Conservation (phyloP, 495 filamentous ascomycete genomes). For the Terfezia boudieri region DNA sequence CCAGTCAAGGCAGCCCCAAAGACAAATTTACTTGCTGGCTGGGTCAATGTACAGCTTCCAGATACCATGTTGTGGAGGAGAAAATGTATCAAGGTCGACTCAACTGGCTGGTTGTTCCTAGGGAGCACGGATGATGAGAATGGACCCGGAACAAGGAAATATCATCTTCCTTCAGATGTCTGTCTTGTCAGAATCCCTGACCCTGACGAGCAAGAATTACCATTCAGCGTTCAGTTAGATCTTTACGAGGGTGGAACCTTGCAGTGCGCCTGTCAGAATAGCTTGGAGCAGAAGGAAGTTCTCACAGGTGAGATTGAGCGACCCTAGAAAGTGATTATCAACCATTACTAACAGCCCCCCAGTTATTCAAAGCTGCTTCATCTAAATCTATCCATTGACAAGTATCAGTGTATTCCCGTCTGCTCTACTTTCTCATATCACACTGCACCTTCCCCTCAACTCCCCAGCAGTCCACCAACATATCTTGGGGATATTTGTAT, state of each 20-base stretch:
- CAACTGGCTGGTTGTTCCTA: conserved; percentile 15
- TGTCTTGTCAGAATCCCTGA: conserved; percentile 15
- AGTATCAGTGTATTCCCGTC: too few species aligned
- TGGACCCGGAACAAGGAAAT: conserved; percentile 14
- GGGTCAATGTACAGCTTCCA: conserved; percentile 19
- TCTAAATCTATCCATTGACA: too few species aligned
- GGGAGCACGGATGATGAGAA: conserved; percentile 18
- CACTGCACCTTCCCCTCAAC: too few species aligned
- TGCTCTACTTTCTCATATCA: too few species aligned
- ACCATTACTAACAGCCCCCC: too few species aligned
- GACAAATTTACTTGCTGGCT: conserved; percentile 15
- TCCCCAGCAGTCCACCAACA: too few species aligned
- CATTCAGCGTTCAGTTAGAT: conserved; percentile 16
- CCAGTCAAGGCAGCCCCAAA: conserved; percentile 5
- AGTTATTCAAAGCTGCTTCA: too few species aligned
- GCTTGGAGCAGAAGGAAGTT: conserved; percentile 17
- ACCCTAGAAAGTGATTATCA: too few species aligned
- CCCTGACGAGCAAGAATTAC: conserved; percentile 19
- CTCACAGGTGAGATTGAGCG: conserved; percentile 3
- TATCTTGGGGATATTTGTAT: too few species aligned
- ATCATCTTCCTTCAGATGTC: conserved; percentile 14
- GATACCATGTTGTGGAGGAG: conserved; percentile 20
- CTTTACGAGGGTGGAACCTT: conserved; percentile 15
- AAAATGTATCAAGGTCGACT: conserved; percentile 17
- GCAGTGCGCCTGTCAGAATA: conserved; percentile 18